phyloP scores from a whole-genome alignment of 2,329 filamentous ascomycete species.

The Aspergillus ustus region DNA sequence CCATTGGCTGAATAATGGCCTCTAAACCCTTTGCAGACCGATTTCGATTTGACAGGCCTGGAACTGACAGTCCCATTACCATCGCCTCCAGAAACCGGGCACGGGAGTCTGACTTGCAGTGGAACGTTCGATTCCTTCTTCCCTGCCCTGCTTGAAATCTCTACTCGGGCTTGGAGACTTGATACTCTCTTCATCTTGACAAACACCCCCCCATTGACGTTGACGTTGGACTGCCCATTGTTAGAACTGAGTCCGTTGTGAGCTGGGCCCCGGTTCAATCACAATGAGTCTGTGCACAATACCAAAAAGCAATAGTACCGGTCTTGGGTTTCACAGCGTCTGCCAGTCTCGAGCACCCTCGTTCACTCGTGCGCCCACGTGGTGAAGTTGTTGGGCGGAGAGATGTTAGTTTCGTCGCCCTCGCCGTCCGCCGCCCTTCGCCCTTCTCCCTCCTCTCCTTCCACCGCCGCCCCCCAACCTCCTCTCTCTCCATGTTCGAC shows the following conservation, averaged over 20 bases:
- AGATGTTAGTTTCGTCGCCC: conserved; percentile 49
- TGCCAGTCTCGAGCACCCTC: conserved; percentile 31
- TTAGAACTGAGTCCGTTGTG: conserved; percentile 1
- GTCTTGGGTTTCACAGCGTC: conserved; percentile 36
- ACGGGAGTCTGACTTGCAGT: not conserved
- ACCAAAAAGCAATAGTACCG: conserved; percentile 25
- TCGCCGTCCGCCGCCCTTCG: conserved; percentile 46
- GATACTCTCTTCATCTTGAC: not conserved
- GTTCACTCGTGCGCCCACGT: conserved; percentile 45
- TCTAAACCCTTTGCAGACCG: not conserved
- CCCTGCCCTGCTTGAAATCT: not conserved
- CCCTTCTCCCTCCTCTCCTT: conserved; percentile 33
- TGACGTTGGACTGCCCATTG: not conserved
- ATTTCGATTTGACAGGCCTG: not conserved
- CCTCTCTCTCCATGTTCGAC: conserved; percentile 18
- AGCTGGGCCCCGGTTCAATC: conserved; percentile 24
- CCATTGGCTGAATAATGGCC: not conserved
- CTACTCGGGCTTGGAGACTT: not conserved
- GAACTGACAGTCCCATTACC: not conserved
- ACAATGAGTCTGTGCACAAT: conserved; percentile 36
- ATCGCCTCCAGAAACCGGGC: not conserved
- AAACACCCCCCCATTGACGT: not conserved
- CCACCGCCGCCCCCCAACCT: conserved; percentile 20
- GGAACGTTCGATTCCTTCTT: not conserved
- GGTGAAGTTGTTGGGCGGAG: conserved; percentile 38